Base-by-base conservation (phyloP, 352 stramenopile species). In the Pythium aquatile region DNA sequence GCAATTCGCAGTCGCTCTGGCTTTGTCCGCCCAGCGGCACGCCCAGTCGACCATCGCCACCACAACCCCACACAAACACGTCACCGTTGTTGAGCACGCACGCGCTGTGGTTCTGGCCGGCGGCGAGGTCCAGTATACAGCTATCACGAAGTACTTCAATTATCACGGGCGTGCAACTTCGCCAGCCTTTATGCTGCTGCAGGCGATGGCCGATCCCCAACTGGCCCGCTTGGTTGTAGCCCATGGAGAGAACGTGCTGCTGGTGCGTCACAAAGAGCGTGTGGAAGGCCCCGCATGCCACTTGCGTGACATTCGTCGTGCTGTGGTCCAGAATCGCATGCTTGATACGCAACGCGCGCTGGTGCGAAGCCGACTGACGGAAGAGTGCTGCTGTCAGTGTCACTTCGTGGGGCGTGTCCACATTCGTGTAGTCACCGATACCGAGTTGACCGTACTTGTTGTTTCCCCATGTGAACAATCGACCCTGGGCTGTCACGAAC, bases 141-240 rank as follows among this genome's bases (percentile, higher is more conserved):
- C 74, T 61, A 35, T 88, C 80, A 4, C 72, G 70, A 0, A 93
- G 67, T 2, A 53, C 61, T 28, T 87, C 76, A 17, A 93, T 55
- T 9, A 70, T 66, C 14, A 76, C 79, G 4, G 84, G 84, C 1
- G 74, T 77, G 48, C 81, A 89, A 48, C 84, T 93, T 9, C 84
- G 80, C 84, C 82, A 91, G 28, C 82, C 69, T 32, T 85, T 79
- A 64, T 73, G 55, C 40, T 87, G 72, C 63, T 90, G 79, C 17
- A 90, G 61, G 1, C 77, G 73, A 62, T 93, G 84, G 4, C 82
- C 81, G 39, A 91, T 52, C 0, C 84, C 84, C 3, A 93, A 69
- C 48, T 93, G 84, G 0, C 84, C 84, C 0, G 82, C 84, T 61
- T 93, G 82, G 61, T 93, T 93, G 70, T 91, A 88, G 1, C 84